These are phyloP conservation scores for Thyridium curvatum DNA, from an alignment of 2,329 filamentous ascomycete species.

Conservation along the genomic window DNA sequence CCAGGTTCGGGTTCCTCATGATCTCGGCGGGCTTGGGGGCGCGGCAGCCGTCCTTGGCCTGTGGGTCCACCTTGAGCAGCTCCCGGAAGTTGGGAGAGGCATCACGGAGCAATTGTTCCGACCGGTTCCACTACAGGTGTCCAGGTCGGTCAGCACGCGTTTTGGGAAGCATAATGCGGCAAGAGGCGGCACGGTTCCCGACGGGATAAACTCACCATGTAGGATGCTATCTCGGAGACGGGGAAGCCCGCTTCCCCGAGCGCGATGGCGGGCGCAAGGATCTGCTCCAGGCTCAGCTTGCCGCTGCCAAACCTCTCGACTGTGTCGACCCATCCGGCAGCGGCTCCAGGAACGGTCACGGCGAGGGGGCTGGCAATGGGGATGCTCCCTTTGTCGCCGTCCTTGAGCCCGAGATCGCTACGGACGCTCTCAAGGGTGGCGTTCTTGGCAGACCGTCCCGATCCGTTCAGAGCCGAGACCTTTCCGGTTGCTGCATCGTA, in stretches of 20 bases:
- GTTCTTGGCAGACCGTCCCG: constrained; percentile 70
- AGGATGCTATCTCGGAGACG: constrained; percentile 71
- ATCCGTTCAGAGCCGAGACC: constrained; percentile 85
- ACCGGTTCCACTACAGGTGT: constrained; percentile 61
- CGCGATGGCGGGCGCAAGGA: constrained; percentile 76
- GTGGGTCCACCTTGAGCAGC: constrained; percentile 74
- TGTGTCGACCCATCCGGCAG: constrained; percentile 89
- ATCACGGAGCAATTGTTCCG: constrained; percentile 56
- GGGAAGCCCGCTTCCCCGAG: constrained; percentile 86
- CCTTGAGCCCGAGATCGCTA: constrained; percentile 58
- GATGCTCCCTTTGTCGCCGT: constrained; percentile 49
- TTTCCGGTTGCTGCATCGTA: constrained; percentile 79
- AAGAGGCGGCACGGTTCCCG: background rate
- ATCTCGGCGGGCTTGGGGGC: constrained; percentile 78
- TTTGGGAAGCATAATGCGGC: background rate
- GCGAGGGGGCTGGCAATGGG: constrained; percentile 72
- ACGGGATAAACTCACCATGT: constrained; percentile 47
- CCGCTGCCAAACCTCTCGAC: constrained; percentile 86
- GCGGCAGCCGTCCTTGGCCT: constrained; percentile 62
- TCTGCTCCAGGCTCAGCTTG: constrained; percentile 68
- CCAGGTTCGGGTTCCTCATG: constrained; percentile 78
- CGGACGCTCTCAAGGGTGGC: constrained; percentile 65
- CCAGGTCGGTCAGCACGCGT: background rate
- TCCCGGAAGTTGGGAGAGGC: constrained; percentile 84
- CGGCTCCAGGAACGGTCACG: constrained; percentile 82